These are phyloP conservation scores for Lactarius hatsudake DNA, from an alignment of 768 basidiomycete genomes.

Conservation along the genomic window DNA sequence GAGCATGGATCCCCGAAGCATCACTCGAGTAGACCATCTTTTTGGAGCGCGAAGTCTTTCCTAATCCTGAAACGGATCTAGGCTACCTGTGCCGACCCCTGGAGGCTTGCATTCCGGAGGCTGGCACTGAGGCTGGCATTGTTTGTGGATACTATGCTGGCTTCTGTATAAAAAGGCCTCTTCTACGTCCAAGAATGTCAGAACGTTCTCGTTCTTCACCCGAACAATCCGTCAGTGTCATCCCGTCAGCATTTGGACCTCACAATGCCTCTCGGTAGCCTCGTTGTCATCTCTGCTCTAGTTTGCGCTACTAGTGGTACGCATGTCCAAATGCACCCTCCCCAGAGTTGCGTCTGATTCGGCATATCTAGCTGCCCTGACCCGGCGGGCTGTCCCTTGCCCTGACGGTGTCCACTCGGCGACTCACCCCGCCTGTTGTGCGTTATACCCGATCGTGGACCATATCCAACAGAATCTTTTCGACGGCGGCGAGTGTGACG, in stretches of 20 bases:
- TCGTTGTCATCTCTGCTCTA: constrained; percentile 26
- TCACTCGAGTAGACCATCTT: not conserved
- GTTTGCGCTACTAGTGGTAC: constrained; percentile 25
- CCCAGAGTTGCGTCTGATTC: not conserved
- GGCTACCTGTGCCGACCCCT: not conserved
- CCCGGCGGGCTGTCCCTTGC: constrained; percentile 30
- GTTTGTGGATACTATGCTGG: not conserved
- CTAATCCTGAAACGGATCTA: not conserved
- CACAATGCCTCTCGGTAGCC: constrained; percentile 30
- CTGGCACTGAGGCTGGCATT: not conserved
- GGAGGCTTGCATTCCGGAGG: not conserved
- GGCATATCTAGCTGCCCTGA: constrained; percentile 25
- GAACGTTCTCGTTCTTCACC: constrained; percentile 2
- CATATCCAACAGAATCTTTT: constrained; percentile 34
- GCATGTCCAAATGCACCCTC: not conserved
- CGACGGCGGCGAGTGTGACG: constrained; percentile 33
- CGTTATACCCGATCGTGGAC: constrained; percentile 34
- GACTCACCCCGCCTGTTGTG: constrained; percentile 35
- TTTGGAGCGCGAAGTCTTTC: not conserved
- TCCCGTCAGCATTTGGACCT: not conserved
- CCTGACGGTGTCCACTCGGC: constrained; percentile 34
- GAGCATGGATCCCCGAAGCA: not conserved
- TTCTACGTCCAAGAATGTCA: not conserved
- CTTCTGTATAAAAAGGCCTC: constrained; percentile 8
- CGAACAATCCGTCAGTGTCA: not conserved